Conservation (phyloP, 192 early-diverging fungal genomes). For the Linnemannia exigua region DNA sequence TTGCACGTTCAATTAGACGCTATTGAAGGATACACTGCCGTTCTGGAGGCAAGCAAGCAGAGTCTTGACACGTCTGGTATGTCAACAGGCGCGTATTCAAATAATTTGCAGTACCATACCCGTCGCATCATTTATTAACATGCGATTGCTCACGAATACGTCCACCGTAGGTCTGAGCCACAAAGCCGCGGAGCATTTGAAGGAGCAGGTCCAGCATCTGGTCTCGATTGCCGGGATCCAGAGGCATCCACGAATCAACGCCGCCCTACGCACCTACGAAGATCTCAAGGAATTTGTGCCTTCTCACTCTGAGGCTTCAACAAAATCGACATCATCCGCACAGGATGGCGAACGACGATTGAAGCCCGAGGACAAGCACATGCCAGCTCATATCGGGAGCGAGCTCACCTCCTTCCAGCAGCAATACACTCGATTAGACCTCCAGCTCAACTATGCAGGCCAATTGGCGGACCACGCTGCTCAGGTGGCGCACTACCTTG, state of each 20-base stretch:
- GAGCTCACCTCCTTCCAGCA: constrained; percentile 28
- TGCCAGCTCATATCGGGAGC: constrained; percentile 18
- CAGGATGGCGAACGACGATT: background rate
- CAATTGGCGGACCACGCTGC: constrained; percentile 26
- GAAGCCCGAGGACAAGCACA: background rate
- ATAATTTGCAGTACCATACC: background rate
- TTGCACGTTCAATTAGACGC: constrained; percentile 18
- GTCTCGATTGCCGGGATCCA: constrained; percentile 17
- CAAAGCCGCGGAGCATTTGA: constrained; percentile 14
- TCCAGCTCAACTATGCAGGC: constrained; percentile 16
- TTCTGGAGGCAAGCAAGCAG: constrained; percentile 17
- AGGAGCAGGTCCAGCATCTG: constrained; percentile 29
- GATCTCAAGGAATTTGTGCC: constrained; percentile 7
- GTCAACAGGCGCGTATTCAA: background rate
- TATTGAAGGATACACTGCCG: constrained; percentile 16
- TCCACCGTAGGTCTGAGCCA: constrained; percentile 23
- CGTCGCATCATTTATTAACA: background rate
- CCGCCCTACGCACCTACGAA: constrained; percentile 12
- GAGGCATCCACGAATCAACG: constrained; percentile 14
- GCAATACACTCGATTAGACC: constrained; percentile 26
- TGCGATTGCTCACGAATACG: background rate
- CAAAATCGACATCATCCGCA: background rate
- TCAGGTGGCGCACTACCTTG: constrained; percentile 27
- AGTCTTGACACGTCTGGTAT: constrained; percentile 41
- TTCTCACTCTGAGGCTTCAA: constrained; percentile 4